Base-by-base conservation (phyloP, 257 asterid genomes). In the Rauvolfia tetraphylla region DNA sequence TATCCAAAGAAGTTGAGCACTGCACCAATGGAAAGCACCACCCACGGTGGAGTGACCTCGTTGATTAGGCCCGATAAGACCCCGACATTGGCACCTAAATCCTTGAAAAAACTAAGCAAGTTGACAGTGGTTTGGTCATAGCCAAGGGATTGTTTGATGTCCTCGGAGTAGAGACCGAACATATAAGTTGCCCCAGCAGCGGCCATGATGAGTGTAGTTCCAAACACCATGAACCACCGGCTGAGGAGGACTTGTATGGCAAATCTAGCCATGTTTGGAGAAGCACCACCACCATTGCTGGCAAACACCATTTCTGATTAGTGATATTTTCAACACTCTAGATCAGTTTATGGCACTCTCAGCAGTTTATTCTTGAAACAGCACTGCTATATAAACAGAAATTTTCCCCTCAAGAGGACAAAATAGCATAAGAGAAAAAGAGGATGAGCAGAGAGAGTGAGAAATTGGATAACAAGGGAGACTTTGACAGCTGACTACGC, bases 21-120 rank as follows among this genome's bases (percentile, higher is more conserved):
- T 0, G 92, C 88, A 1, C 97, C 97, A 17, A 92, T 86, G 49
- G 88, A 83, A 22, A 92, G 95, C 20, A 92, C 97, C 5, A 90
- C 90, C 97, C 97, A 92, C 7, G 96, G 95, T 11, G 97, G 97
- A 11, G 95, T 89, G 23, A 92, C 92, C 87, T 92, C 97, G 81
- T 86, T 89, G 86, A 92, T 85, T 0, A 92, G 68, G 11, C 97
- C 97, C 38, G 96, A 68, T 29, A 90, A 84, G 70, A 90, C 58
- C 27, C 97, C 97, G 17, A 92, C 94, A 83, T 90, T 92, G 53
- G 90, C 68, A 0, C 97, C 96, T 39, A 89, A 75, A 78, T 92
- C 97, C 46, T 92, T 92, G 90, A 89, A 92, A 82, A 90, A 90
- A 74, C 96, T 89, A 53, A 92, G 89, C n/a, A 89, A 81, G 79